Percentiles rank a stretch among this genome's conserved stretches.
Evolutionary conservation across 192 early-diverging fungal genomes (phyloP).

Genomic region (Backusella luteola): DNA sequence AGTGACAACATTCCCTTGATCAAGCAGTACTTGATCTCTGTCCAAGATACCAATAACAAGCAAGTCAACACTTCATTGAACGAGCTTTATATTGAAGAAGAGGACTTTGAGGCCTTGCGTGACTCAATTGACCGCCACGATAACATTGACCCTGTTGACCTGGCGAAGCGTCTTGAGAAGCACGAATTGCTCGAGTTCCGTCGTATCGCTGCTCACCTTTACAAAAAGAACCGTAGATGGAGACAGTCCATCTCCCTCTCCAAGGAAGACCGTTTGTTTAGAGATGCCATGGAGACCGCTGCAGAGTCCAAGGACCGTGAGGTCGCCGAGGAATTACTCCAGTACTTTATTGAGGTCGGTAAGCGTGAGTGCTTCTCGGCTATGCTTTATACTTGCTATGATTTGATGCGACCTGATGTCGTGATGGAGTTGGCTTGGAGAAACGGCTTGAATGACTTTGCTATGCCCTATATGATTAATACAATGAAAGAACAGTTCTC

Average conservation of each 20-base stretch:
- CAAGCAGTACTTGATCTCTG: slow-evolving; percentile 93
- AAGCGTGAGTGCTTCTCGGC: slow-evolving; percentile 95
- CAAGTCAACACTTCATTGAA: slow-evolving; percentile 95
- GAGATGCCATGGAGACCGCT: slow-evolving; percentile 99
- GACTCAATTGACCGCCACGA: slow-evolving; percentile 93
- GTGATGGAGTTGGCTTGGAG: slow-evolving; percentile 95
- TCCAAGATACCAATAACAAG: slow-evolving; percentile 93
- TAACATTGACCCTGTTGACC: slow-evolving; percentile 91
- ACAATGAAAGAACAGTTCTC: slow-evolving; percentile 79
- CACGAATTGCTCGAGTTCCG: slow-evolving; percentile 97
- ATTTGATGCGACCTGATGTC: slow-evolving; percentile 89
- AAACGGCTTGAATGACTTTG: slow-evolving; percentile 85
- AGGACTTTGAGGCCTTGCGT: slow-evolving; percentile 90
- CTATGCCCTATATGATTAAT: slow-evolving; percentile 98
- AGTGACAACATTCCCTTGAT: slow-evolving; percentile 97
- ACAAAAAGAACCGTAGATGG: slow-evolving; percentile 97
- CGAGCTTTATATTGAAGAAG: slow-evolving; percentile 97
- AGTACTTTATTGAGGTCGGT: slow-evolving; percentile 92
- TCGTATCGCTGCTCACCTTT: slow-evolving; percentile 94
- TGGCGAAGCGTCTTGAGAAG: slow-evolving; percentile 92
- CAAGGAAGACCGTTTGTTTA: slow-evolving; percentile 96
- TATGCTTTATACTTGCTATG: slow-evolving; percentile 92
- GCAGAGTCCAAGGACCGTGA: slow-evolving; percentile 85
- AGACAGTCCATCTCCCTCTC: slow-evolving; percentile 91
- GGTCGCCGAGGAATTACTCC: slow-evolving; percentile 91